Evolutionary conservation across 805 yeast genomes (phyloP), one percentile per base, ranked within the genome.

Genomic region (Spencermartinsiella europaea): DNA sequence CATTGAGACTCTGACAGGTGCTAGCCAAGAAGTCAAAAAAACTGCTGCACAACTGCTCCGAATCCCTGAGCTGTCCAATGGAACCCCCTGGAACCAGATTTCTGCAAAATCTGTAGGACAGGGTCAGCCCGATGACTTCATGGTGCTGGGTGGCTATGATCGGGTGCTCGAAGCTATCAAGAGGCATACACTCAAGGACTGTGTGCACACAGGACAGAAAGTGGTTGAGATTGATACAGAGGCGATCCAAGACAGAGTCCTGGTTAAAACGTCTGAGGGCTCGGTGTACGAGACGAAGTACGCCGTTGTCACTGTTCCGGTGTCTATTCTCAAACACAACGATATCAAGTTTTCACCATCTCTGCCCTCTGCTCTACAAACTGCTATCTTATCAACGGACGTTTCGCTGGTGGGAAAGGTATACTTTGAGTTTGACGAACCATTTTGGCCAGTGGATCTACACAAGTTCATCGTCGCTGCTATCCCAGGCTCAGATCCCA

Each of bases 21-120:
- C 22, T n/a, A 38, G 57, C 4, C 68, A 69, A 36, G 74, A 73
- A 50, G 68, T 74, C 17, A 63, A 67, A 38, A 59, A 75, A n/a
- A 63, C 85, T 25, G 74, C 77, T 3, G 74, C 78, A 1, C 77
- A 80, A 49, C 58, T 76, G 45, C 59, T 75, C 14, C 69, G 95
- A 54, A 70, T 71, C 44, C 61, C 80, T 40, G 96, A 89, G 62
- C 67, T 84, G 21, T 88, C 95, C 91, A 84, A 80, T 61, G 96
- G 95, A 0, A 70, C 83, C 21, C 73, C 82, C 21, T 80, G 88
- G 80, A 75, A 74, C 16, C 62, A 65, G 20, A 71, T 83, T 59
- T 83, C 95, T 56, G 81, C 84, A 2, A 82, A 81, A 54, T 83
- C 42, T 5, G 25, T 21, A 22, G 33, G 34, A 7, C 20, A 38